Base-by-base conservation (phyloP, 495 filamentous ascomycete species). In the Staphylotrichum tortipilum region DNA sequence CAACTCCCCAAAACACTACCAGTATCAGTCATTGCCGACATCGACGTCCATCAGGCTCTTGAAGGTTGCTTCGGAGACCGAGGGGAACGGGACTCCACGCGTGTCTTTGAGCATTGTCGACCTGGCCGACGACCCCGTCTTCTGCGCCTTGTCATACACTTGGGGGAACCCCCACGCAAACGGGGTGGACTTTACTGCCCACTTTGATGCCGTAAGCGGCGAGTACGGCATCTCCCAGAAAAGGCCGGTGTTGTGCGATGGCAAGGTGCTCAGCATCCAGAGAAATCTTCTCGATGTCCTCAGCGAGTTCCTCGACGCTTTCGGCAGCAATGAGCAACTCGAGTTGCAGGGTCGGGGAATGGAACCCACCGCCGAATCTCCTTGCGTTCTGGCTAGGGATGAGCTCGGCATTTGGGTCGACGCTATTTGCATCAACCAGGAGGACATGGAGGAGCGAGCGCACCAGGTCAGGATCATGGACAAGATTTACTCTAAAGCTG, bases 371-470 rank as follows among this genome's bases (percentile, higher is more conserved):
- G n/a, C n/a, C n/a, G n/a, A n/a, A n/a, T 17, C 44, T 10, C 9
- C 15, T 28, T 5, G 10, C 10, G 26, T 10, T n/a, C 10, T 30
- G 18, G 5, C 29, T 12, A 3, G 19, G 1, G 8, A 6, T 1
- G n/a, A 44, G 1, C 8, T 36, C n/a, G 34, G 18, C 22, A 50
- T 54, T n/a, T 54, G 52, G 64, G 45, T 68, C n/a, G 67, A 70
- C 39, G 55, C 59, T 26, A 38, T 72, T 19, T 72, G 67, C 53
- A 69, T 72, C 47, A 67, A 69, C 57, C 69, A 72, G 41, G 34
- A 52, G 5, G 59, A 67, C 50, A n/a, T 49, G 3, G 33, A 47
- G 29, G 68, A 69, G 53, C 54, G 59, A 11, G 43, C 39, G 7
- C 26, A 35, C 8, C 68, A 70, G 49, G 61, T 72, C 21, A 39